Percentiles rank a stretch among this genome's conserved stretches.
Conservation (phyloP, 2,329 filamentous ascomycete genomes). For the Fusarium gaditjirri region DNA sequence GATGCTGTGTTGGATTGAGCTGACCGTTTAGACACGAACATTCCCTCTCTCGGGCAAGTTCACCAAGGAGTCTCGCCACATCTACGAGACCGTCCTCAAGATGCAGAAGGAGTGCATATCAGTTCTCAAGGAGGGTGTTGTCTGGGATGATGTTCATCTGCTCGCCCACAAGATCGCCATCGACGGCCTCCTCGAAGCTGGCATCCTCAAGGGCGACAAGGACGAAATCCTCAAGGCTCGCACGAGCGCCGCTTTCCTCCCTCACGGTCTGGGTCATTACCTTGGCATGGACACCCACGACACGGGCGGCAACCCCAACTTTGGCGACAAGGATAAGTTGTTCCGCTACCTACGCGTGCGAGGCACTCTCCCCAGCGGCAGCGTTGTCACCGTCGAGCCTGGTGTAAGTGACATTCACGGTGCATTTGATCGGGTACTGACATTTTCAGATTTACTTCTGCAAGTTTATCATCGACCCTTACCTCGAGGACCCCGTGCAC, state of each 20-base stretch:
- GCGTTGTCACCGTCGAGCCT: conserved; percentile 94
- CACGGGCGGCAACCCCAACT: conserved; percentile 81
- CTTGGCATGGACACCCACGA: conserved; percentile 95
- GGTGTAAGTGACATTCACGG: conserved; percentile 66
- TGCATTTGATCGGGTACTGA: not conserved
- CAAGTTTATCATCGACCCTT: conserved; percentile 86
- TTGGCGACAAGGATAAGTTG: conserved; percentile 81
- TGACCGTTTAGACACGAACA: conserved; percentile 73
- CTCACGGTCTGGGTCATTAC: conserved; percentile 91
- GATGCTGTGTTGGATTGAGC: not conserved
- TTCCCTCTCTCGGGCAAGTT: conserved; percentile 84
- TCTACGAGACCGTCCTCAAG: conserved; percentile 84
- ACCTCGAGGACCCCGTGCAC: conserved; percentile 76
- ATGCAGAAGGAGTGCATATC: conserved; percentile 87
- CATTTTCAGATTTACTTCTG: conserved; percentile 83
- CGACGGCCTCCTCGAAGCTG: conserved; percentile 78
- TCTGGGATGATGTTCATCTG: conserved; percentile 85
- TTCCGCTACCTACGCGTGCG: conserved; percentile 89
- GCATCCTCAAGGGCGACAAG: conserved; percentile 75
- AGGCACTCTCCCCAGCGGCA: conserved; percentile 77
- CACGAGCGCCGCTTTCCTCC: conserved; percentile 91
- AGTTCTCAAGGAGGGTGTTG: conserved; percentile 76
- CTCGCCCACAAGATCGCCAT: conserved; percentile 85
- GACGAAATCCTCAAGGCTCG: conserved; percentile 80
- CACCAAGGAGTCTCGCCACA: conserved; percentile 73